phyloP scores from a whole-genome alignment of 345 rosid species.

The Durio zibethinus region DNA sequence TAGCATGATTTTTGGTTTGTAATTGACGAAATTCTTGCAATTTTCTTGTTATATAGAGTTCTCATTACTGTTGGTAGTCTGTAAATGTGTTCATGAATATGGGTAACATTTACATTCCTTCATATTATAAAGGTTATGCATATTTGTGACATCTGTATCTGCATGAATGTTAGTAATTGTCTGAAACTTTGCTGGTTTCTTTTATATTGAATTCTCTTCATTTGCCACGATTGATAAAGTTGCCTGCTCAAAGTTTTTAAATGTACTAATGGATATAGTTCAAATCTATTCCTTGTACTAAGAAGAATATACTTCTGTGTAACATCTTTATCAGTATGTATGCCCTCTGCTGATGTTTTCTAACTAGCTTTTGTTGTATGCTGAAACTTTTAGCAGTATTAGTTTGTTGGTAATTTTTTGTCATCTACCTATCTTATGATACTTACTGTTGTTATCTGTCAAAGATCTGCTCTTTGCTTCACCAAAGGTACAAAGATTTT shows the following conservation, averaged over 20 bases:
- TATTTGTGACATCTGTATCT: slow-evolving; percentile 3
- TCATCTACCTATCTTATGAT: slow-evolving; percentile 3
- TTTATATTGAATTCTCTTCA: not conserved
- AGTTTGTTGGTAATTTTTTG: not conserved
- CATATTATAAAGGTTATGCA: not conserved
- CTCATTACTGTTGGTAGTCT: not conserved
- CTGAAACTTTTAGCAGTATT: not conserved
- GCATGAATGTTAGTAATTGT: slow-evolving; percentile 1
- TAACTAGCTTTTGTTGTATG: not conserved
- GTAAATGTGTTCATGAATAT: not conserved
- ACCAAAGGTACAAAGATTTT: slow-evolving; percentile 94
- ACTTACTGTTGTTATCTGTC: slow-evolving; percentile 28
- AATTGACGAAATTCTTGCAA: not conserved
- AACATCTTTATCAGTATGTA: not conserved
- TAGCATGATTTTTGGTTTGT: not conserved
- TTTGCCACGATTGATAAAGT: not conserved
- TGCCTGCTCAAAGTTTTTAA: not conserved
- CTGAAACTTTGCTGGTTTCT: not conserved
- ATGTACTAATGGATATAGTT: not conserved
- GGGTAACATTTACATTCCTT: not conserved
- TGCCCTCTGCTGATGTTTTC: not conserved
- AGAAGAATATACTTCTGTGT: not conserved
- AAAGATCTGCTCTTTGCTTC: slow-evolving; percentile 95
- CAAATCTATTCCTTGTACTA: not conserved
- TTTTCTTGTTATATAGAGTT: not conserved